A percentile compares a stretch with the other conserved stretches of the same genome.
Conservation (phyloP, 441 rosid species). For the Omphalea diandra region DNA sequence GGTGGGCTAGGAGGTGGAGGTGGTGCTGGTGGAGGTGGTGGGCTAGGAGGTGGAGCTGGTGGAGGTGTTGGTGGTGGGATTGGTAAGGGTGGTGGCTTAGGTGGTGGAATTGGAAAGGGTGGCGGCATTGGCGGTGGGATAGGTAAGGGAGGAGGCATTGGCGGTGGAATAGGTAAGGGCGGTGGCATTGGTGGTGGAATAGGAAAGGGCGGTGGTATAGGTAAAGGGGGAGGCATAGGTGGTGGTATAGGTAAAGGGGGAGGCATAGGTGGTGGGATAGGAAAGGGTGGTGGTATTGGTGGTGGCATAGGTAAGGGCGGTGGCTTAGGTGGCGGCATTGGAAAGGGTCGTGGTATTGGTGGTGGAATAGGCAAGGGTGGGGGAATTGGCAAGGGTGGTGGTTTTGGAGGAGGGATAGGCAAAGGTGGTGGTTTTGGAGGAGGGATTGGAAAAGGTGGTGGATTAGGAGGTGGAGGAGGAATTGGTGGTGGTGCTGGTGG, state of each 20-base stretch:
- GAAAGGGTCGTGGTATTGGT: slow-evolving; percentile 37
- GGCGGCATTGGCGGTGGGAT: slow-evolving; percentile 36
- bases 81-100: slow-evolving; percentile 29
- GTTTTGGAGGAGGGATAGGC: slow-evolving; percentile 29
- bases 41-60: slow-evolving; percentile 24
- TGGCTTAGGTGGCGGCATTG: slow-evolving; percentile 29
- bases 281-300: slow-evolving; percentile 25
- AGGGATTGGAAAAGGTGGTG: slow-evolving; percentile 22
- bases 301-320: slow-evolving; percentile 35
- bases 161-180: slow-evolving; percentile 17
- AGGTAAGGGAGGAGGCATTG: slow-evolving; percentile 31
- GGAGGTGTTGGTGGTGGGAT: slow-evolving; percentile 29
- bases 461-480: slow-evolving; percentile 33
- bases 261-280: too few species aligned
- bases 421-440: slow-evolving; percentile 35
- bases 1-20: slow-evolving; percentile 34
- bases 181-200: too few species aligned
- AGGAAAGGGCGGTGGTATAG: too few species aligned
- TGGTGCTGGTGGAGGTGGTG: slow-evolving; percentile 33
- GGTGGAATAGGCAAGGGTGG: slow-evolving; percentile 31
- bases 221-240: too few species aligned
- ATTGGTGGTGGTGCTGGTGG: slow-evolving; percentile 28
- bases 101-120: slow-evolving; percentile 30
- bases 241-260: too few species aligned
- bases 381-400: too few species aligned